Conservation (phyloP, 2,329 filamentous ascomycete genomes). For the Leptoxyphium fumago region DNA sequence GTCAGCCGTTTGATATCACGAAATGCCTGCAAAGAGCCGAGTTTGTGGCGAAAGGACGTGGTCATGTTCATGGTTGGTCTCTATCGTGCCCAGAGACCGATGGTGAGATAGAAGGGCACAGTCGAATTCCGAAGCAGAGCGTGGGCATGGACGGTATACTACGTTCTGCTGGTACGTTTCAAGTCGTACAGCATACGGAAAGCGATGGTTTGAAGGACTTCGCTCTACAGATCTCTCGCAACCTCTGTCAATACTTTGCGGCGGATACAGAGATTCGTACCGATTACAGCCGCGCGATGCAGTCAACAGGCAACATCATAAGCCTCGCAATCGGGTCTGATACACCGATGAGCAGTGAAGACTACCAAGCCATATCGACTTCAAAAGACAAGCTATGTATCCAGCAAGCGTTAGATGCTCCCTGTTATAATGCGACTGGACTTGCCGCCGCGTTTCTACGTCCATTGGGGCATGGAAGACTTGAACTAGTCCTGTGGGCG, state of each 20-base stretch:
- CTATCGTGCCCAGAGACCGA: neutral
- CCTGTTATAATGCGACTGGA: constrained; percentile 5
- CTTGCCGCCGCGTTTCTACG: neutral
- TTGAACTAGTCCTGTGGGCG: constrained; percentile 45
- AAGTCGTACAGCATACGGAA: constrained; percentile 23
- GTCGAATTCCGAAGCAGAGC: constrained; percentile 22
- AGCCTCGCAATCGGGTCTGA: constrained; percentile 19
- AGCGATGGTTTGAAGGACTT: constrained; percentile 15
- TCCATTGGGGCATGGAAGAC: constrained; percentile 9
- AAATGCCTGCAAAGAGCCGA: neutral
- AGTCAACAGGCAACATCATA: constrained; percentile 31
- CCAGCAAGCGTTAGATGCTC: neutral
- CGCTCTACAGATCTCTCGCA: constrained; percentile 41
- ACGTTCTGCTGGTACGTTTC: constrained; percentile 31
- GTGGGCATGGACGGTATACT: constrained; percentile 41
- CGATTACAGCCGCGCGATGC: constrained; percentile 7
- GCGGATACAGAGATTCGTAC: constrained; percentile 33
- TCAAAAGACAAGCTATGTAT: constrained; percentile 1
- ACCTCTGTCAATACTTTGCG: constrained; percentile 43
- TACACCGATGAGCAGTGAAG: constrained; percentile 8
- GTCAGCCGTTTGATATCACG: neutral
- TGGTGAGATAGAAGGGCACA: neutral
- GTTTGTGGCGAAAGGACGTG: neutral
- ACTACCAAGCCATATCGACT: constrained; percentile 19
- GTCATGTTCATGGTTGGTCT: neutral